Conservation (phyloP, 108 stramenopile genomes). For the Cyclostephanos tholiformis region DNA sequence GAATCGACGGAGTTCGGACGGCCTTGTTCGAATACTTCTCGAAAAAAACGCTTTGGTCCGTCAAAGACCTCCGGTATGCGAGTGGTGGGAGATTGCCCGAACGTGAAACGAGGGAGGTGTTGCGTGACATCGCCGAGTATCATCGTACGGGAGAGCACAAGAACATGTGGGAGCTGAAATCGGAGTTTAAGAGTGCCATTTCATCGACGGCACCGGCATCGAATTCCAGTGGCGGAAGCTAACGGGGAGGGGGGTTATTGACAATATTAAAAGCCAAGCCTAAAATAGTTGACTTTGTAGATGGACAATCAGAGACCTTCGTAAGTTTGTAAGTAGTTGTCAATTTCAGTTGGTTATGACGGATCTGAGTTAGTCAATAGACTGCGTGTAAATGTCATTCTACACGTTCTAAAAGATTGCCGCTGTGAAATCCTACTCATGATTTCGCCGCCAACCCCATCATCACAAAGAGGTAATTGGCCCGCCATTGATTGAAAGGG, state of each 20-base stretch:
- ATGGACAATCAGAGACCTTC: neutral
- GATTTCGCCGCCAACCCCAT: neutral
- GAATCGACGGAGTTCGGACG: conserved; percentile 55
- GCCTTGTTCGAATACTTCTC: conserved; percentile 79
- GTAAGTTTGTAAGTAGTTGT: neutral
- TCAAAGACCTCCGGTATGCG: conserved; percentile 69
- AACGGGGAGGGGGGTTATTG: neutral
- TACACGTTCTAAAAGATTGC: neutral
- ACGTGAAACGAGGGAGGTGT: conserved; percentile 70
- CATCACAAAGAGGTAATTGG: conserved; percentile 35
- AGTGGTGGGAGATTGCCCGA: conserved; percentile 63
- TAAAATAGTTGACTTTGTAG: neutral
- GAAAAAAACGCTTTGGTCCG: conserved; percentile 74
- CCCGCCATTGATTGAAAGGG: conserved; percentile 48
- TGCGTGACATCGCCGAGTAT: conserved; percentile 79
- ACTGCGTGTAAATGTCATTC: neutral
- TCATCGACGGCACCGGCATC: conserved; percentile 8
- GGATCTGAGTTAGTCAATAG: too few species aligned
- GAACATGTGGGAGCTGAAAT: conserved; percentile 65
- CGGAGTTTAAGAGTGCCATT: conserved; percentile 49
- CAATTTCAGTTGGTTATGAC: too few species aligned
- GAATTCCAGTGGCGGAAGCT: neutral
- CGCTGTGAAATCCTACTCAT: neutral
- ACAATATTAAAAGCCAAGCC: neutral
- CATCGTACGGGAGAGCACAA: conserved; percentile 84